Base-by-base conservation (phyloP, 192 early-diverging fungal species). In the Diversispora eburnea region DNA sequence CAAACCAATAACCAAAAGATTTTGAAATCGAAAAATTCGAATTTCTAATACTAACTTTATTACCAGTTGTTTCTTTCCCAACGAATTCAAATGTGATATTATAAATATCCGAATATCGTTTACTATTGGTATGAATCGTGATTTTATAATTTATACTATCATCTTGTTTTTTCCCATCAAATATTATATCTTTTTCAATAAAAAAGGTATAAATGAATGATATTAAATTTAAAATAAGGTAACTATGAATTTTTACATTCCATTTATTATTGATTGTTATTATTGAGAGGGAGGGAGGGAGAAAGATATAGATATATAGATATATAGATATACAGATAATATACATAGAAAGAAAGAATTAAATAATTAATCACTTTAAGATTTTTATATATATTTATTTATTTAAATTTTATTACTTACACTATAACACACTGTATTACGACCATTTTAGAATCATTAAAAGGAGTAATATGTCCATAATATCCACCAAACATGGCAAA, bases 401-500 rank as follows among this genome's bases (percentile, higher is more conserved):
- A 51, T 51, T 4, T 51, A 51, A 12, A 1, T 51, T 51, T 51
- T 46, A 57, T 66, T 46, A 54, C 82, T 75, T 87, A 90, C 73
- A 84, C 73, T 20, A 80, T 72, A 22, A 90, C 85, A 70, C 88
- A 86, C 70, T 87, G 80, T 15, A 80, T 70, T 46, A 89, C 87
- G 63, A 87, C 82, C 58, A 81, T 84, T 77, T 88, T 86, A 46
- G 88, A 84, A 52, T 82, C 80, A 66, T 86, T 77, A 67, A 92
- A 91, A 41, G 86, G 84, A 45, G 85, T 83, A 67, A 87, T 87
- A 79, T 88, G 89, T 74, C 85, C 89, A 76, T 91, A 89, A 64
- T 82, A 84, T 73, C 88, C 87, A 63, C 87, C 90, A 64, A 81
- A 86, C 19, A 84, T 91, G 61, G 93, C 92, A 80, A 93, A 90